Evolutionary conservation across 257 asterid species (phyloP).

Genomic region (Lantana camara): DNA sequence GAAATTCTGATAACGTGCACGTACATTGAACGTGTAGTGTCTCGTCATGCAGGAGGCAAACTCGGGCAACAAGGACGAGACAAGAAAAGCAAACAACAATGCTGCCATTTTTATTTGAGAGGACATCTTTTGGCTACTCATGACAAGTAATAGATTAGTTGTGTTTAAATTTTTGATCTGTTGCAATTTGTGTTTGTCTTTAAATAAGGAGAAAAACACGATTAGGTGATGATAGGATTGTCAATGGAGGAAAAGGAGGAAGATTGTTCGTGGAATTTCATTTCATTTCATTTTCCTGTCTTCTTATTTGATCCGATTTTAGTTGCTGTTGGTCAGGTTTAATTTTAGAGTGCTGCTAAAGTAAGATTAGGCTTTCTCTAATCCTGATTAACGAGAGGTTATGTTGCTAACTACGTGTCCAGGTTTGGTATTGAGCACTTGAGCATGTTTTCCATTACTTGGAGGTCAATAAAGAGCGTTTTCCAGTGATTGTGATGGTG

Average conservation of each 20-base stretch:
- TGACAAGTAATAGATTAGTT: conserved; percentile 5
- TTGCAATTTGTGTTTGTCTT: conserved; percentile 3
- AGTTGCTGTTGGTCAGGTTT: conserved; percentile 51
- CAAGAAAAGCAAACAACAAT: conserved; percentile 31
- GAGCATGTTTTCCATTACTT: background rate
- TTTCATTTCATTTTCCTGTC: conserved; percentile 31
- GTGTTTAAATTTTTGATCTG: too few relatives aligned
- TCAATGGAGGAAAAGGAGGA: conserved; percentile 14
- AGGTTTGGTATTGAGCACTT: conserved; percentile 2
- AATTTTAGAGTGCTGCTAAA: conserved; percentile 67
- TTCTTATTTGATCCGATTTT: conserved; percentile 17
- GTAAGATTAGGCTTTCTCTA: conserved; percentile 34
- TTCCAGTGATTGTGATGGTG: conserved; percentile 1
- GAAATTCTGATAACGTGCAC: background rate
- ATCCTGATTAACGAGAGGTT: conserved; percentile 17
- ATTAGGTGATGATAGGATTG: conserved; percentile 42
- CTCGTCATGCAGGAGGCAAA: conserved; percentile 44
- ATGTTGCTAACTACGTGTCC: background rate
- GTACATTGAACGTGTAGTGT: conserved; percentile 64
- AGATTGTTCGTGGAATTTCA: conserved; percentile 25
- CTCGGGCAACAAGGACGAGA: conserved; percentile 41
- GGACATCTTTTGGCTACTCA: conserved; percentile 15
- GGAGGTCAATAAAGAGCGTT: background rate
- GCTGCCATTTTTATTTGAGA: conserved; percentile 29
- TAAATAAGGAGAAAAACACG: conserved; percentile 28